Evolutionary conservation across 495 filamentous ascomycete genomes (phyloP), one percentile per base, ranked within the genome.

Genomic region (Neurospora sp.): DNA sequence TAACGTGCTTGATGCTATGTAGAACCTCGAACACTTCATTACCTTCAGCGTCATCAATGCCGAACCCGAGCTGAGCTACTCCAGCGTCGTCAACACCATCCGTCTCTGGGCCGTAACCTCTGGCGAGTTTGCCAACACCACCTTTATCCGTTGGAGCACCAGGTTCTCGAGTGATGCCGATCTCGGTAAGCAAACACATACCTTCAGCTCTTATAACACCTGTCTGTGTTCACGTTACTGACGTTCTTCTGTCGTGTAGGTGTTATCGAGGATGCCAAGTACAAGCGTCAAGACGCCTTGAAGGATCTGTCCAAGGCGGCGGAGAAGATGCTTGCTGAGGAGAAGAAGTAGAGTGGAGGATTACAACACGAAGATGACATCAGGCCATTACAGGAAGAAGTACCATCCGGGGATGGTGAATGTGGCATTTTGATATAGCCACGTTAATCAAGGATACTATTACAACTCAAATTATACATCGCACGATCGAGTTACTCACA

Each of bases 21-120:
- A 91, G 89, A 85, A 85, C 69, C 87, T 92, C 78, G 86, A 91
- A 71, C 89, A 92, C 81, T 91, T 84, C 82, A 90, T 92, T 76
- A 92, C 89, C 9, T 92, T 90, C 83, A 87, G 84, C 71, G 82
- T 90, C 81, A 92, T 92, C 81, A 85, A 85, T 20, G 82, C 88
- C 8, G 80, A 86, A 74, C 90, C 90, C 12, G 77, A 82, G 68
- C 83, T 91, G 31, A 83, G 77, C 53, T 91, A 92, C 77, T 87
- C 87, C 65, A 85, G 85, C 69, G 87, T 90, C 41, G 81, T 90
- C 61, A 89, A 85, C 80, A 91, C 89, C 20, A 84, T 92, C 69
- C 86, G 88, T 71, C 85, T 83, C 78, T 90, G 85, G 79, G 74
- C 87, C 14, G 82, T 92, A 38, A 91, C 89, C 5, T 86, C 84